Conservation (phyloP, 1,284 basidiomycete species). For the Austroboletus rostrupii region DNA sequence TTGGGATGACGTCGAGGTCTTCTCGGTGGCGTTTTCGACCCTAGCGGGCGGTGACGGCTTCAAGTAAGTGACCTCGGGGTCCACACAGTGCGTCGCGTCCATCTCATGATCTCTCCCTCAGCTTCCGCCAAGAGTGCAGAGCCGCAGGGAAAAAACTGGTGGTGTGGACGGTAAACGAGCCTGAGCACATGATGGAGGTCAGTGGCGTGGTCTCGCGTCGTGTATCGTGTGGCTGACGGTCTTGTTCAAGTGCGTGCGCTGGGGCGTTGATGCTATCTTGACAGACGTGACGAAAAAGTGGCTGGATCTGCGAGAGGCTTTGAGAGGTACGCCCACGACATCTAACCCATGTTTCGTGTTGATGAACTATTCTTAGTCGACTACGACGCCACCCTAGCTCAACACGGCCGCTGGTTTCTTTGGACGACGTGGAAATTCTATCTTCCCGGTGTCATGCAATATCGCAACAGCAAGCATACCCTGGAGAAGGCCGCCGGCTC, state of each 20-base stretch:
- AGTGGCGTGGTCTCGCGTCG: constrained; percentile 21
- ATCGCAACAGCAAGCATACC: constrained; percentile 26
- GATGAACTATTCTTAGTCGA: constrained; percentile 43
- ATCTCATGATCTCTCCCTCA: constrained; percentile 29
- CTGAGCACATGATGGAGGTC: constrained; percentile 91
- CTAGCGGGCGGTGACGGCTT: constrained; percentile 73
- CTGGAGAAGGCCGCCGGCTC: constrained; percentile 56
- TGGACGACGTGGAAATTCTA: constrained; percentile 71
- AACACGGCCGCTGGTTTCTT: constrained; percentile 66
- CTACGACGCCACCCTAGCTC: constrained; percentile 59
- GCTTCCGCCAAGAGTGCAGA: constrained; percentile 79
- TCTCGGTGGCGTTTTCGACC: constrained; percentile 80
- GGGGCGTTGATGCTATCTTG: constrained; percentile 88
- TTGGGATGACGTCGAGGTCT: constrained; percentile 85
- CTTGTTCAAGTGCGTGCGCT: constrained; percentile 68
- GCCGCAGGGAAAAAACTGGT: constrained; percentile 80
- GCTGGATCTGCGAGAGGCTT: constrained; percentile 65
- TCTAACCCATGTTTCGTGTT: neutral
- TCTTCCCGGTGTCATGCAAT: constrained; percentile 42
- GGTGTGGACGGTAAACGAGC: constrained; percentile 96
- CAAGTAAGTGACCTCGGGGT: constrained; percentile 40
- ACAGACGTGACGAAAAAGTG: constrained; percentile 83
- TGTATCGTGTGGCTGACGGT: constrained; percentile 1
- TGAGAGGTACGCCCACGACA: constrained; percentile 47
- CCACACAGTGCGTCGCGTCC: neutral